Conservation (phyloP, 2,329 filamentous ascomycete genomes). For the Neopestalotiopsis clavispora region DNA sequence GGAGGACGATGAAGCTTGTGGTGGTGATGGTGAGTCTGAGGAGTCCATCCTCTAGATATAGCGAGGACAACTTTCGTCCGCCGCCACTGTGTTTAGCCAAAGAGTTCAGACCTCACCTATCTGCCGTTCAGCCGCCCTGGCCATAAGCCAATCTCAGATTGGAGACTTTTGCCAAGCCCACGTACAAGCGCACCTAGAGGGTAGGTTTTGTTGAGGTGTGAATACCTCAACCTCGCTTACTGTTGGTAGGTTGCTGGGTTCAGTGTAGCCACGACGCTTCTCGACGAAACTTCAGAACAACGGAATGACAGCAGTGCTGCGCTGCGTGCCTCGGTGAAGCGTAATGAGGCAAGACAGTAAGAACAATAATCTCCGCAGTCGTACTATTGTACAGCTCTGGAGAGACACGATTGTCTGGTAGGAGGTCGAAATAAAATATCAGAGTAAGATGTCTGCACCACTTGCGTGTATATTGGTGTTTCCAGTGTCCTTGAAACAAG, state of each 20-base stretch:
- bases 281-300: background rate
- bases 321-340: constrained; percentile 9
- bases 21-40: constrained; percentile 26
- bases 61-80: constrained; percentile 2
- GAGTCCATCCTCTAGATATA: constrained; percentile 35
- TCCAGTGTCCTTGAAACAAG: constrained; percentile 25
- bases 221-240: background rate
- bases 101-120: constrained; percentile 16
- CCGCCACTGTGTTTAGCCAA: too few species aligned
- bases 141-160: constrained; percentile 26
- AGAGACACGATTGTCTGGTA: constrained; percentile 20
- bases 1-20: constrained; percentile 26
- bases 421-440: constrained; percentile 15
- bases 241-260: background rate
- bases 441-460: constrained; percentile 23
- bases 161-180: constrained; percentile 21
- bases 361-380: constrained; percentile 26
- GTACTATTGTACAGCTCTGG: constrained; percentile 24
- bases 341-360: constrained; percentile 23
- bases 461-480: constrained; percentile 26
- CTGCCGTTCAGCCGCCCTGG: constrained; percentile 23
- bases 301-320: background rate
- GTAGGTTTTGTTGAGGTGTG: background rate
- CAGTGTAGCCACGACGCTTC: constrained; percentile 11
- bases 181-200: constrained; percentile 4